phyloP scores from a whole-genome alignment of 306 rosid species.

The Castanospermum australe region DNA sequence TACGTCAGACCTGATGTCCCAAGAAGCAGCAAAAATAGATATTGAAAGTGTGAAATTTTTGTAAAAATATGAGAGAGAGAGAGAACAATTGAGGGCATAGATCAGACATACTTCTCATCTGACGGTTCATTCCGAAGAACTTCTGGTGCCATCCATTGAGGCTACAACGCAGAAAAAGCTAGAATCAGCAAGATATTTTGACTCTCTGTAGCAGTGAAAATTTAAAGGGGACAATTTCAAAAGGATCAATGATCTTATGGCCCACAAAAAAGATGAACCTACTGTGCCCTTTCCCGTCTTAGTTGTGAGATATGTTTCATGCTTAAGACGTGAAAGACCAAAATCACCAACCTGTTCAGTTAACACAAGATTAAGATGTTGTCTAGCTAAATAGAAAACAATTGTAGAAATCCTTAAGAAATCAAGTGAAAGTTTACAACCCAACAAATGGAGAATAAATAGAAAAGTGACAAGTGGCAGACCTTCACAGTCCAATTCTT shows the following conservation, averaged over 20 bases:
- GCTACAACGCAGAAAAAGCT: constrained; percentile 55
- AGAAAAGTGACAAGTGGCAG: constrained; percentile 22
- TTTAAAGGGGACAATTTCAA: background rate
- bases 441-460: constrained; percentile 10
- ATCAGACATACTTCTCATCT: constrained; percentile 80
- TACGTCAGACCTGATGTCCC: constrained; percentile 81
- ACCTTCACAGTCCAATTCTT: constrained; percentile 98
- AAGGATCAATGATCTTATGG: constrained; percentile 5
- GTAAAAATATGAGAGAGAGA: constrained; percentile 4
- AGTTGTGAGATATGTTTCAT: constrained; percentile 84
- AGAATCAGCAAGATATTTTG: constrained; percentile 20
- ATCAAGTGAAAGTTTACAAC: constrained; percentile 3
- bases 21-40: constrained; percentile 21
- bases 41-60: constrained; percentile 7
- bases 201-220: background rate
- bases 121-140: constrained; percentile 98
- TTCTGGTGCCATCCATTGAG: constrained; percentile 99
- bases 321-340: constrained; percentile 98
- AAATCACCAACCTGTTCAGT: constrained; percentile 88
- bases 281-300: constrained; percentile 99
- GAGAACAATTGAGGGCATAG: constrained; percentile 4
- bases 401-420: background rate
- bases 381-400: constrained; percentile 14
- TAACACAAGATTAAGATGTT: constrained; percentile 15
- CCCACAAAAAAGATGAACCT: background rate